Evolutionary conservation across 2,329 filamentous ascomycete species (phyloP).

Genomic region (Penicillium sp.): DNA sequence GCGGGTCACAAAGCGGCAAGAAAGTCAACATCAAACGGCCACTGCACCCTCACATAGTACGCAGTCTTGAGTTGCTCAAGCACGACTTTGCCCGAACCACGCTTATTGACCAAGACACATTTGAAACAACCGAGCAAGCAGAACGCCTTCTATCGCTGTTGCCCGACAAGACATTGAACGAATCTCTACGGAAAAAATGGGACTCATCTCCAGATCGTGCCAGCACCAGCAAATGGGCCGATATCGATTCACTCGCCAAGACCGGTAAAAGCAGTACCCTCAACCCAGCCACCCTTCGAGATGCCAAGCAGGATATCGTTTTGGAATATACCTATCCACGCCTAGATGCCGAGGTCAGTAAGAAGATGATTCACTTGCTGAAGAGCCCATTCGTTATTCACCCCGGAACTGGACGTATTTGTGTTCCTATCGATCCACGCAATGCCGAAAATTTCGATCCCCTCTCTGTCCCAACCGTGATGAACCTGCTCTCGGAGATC

Average conservation of each 20-base stretch:
- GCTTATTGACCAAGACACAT: constrained; percentile 82
- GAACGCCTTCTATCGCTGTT: constrained; percentile 80
- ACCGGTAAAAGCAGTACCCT: constrained; percentile 69
- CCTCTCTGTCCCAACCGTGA: constrained; percentile 82
- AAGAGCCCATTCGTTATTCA: constrained; percentile 97
- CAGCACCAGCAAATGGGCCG: constrained; percentile 83
- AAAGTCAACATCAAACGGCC: constrained; percentile 81
- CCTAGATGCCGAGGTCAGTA: constrained; percentile 94
- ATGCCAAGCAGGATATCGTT: constrained; percentile 93
- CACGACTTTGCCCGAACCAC: constrained; percentile 81
- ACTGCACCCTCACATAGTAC: constrained; percentile 82
- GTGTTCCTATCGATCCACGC: constrained; percentile 83
- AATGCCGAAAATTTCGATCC: constrained; percentile 82
- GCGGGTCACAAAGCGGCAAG: constrained; percentile 81
- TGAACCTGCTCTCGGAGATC: constrained; percentile 77
- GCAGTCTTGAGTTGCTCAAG: constrained; percentile 81
- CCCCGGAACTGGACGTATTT: constrained; percentile 88
- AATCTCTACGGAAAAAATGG: constrained; percentile 87
- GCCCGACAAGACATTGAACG: constrained; percentile 73
- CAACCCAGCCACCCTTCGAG: constrained; percentile 70
- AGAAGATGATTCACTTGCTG: constrained; percentile 96
- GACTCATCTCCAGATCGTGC: constrained; percentile 74
- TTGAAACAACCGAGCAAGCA: constrained; percentile 66
- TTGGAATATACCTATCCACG: constrained; percentile 97
- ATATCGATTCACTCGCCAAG: constrained; percentile 84